Percentiles rank a stretch among this genome's conserved stretches.
Evolutionary conservation across 345 rosid species (phyloP).

Genomic region (Turnera subulata): DNA sequence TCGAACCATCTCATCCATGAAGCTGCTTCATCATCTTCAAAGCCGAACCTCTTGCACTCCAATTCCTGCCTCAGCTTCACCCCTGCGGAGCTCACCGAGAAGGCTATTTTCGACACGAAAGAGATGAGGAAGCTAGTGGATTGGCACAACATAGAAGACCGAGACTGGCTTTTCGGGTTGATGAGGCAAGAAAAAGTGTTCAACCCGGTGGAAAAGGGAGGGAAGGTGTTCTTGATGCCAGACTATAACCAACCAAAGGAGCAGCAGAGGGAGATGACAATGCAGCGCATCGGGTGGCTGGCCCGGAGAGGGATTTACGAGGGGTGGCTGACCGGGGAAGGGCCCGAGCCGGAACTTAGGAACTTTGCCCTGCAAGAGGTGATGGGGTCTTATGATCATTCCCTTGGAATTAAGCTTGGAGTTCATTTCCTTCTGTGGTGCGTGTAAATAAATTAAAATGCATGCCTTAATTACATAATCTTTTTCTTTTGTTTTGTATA

Average conservation of each 20-base stretch:
- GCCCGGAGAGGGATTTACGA: conserved; percentile 55
- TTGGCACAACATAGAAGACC: conserved; percentile 59
- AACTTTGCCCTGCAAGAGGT: conserved; percentile 60
- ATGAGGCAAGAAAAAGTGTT: conserved; percentile 66
- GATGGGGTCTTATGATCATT: conserved; percentile 61
- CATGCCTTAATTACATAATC: too few relatives aligned
- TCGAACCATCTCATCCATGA: conserved; percentile 41
- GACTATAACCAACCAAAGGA: conserved; percentile 90
- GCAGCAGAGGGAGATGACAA: conserved; percentile 83
- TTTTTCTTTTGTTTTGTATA: too few relatives aligned
- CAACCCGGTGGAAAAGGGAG: conserved; percentile 64
- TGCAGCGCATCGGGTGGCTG: conserved; percentile 59
- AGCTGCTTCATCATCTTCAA: conserved; percentile 10
- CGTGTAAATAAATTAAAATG: too few relatives aligned
- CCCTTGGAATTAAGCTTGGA: conserved; percentile 61
- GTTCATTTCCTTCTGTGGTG: conserved; percentile 89
- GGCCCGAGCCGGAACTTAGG: conserved; percentile 54
- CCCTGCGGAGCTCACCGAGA: conserved; percentile 66
- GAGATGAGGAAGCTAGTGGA: conserved; percentile 72
- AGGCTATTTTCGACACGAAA: conserved; percentile 40
- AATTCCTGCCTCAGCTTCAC: conserved; percentile 54
- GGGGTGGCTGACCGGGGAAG: conserved; percentile 67
- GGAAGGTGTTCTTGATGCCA: conserved; percentile 60
- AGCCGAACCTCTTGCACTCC: conserved; percentile 13
- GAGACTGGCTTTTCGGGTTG: conserved; percentile 75